phyloP scores from a whole-genome alignment of 371 early-diverging fungal genomes.

The Lichtheimia hyalospora region DNA sequence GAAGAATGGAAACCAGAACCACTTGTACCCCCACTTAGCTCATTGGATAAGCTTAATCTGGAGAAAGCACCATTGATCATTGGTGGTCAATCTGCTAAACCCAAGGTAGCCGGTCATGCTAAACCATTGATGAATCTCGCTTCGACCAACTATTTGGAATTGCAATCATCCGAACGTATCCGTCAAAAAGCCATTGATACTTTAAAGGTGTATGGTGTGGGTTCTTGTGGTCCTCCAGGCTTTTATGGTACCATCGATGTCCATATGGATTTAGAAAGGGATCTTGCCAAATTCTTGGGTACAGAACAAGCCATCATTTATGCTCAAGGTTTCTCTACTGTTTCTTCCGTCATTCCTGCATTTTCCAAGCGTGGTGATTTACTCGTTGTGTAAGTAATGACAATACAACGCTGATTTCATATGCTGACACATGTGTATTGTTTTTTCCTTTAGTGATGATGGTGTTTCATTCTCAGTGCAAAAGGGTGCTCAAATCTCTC shows the following conservation, averaged over 20 bases:
- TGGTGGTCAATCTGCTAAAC: slow-evolving; percentile 64
- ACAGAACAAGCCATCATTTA: slow-evolving; percentile 96
- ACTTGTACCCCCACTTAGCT: slow-evolving; percentile 78
- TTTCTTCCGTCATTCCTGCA: slow-evolving; percentile 95
- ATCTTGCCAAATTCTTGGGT: slow-evolving; percentile 88
- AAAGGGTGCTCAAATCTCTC: slow-evolving; percentile 89
- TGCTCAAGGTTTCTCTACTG: slow-evolving; percentile 95
- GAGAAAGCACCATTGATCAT: slow-evolving; percentile 77
- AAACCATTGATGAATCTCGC: slow-evolving; percentile 82
- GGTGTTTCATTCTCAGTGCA: slow-evolving; percentile 87
- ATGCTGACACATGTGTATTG: neutral
- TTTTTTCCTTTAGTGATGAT: slow-evolving; percentile 67
- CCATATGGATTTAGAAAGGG: slow-evolving; percentile 95
- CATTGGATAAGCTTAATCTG: slow-evolving; percentile 73
- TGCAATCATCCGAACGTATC: slow-evolving; percentile 72
- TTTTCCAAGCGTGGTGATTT: slow-evolving; percentile 98
- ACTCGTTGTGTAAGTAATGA: slow-evolving; percentile 73
- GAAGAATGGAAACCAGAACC: slow-evolving; percentile 98
- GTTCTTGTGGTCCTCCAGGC: slow-evolving; percentile 99
- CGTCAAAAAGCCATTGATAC: slow-evolving; percentile 87
- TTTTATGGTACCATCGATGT: slow-evolving; percentile 99
- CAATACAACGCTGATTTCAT: neutral
- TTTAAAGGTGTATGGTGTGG: slow-evolving; percentile 97
- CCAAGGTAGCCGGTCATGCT: slow-evolving; percentile 51
- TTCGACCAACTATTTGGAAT: slow-evolving; percentile 86